phyloP scores from a whole-genome alignment of 352 stramenopile genomes.

The Pythium apleroticum region DNA sequence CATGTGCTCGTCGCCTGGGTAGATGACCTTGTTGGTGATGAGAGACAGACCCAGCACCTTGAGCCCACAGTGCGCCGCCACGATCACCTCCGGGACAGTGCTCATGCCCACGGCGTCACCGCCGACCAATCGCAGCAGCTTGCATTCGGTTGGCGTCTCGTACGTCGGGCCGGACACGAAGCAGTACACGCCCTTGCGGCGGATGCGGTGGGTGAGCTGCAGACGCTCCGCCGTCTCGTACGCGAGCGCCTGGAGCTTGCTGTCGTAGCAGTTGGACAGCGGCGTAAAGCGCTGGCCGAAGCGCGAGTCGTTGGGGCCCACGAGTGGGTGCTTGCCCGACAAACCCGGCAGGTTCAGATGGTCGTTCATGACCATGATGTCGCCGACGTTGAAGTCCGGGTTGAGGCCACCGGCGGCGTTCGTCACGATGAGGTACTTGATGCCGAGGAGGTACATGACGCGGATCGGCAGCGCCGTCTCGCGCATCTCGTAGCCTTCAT shows the following conservation, averaged over 20 bases:
- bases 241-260: constrained; percentile 84
- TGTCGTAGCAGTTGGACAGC: constrained; percentile 93
- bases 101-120: constrained; percentile 96
- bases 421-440: constrained; percentile 95
- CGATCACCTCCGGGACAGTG: constrained; percentile 96
- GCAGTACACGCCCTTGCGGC: constrained; percentile 91
- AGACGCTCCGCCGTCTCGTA: constrained; percentile 78
- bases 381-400: constrained; percentile 92
- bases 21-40: constrained; percentile 95
- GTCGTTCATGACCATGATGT: constrained; percentile 96
- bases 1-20: constrained; percentile 74
- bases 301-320: constrained; percentile 95
- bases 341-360: constrained; percentile 95
- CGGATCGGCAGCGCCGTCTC: constrained; percentile 94
- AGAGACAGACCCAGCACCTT: constrained; percentile 95
- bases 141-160: constrained; percentile 94
- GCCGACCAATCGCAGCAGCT: constrained; percentile 91
- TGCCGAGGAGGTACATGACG: constrained; percentile 94
- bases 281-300: constrained; percentile 96
- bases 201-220: constrained; percentile 79
- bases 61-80: constrained; percentile 93
- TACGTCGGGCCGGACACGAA: constrained; percentile 97
- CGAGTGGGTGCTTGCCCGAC: constrained; percentile 91
- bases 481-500: constrained; percentile 95
- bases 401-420: constrained; percentile 97